Percentiles rank a stretch among this genome's conserved stretches.
phyloP scores from a whole-genome alignment of 1,284 basidiomycete genomes.

The Irpex rosettiformis region DNA sequence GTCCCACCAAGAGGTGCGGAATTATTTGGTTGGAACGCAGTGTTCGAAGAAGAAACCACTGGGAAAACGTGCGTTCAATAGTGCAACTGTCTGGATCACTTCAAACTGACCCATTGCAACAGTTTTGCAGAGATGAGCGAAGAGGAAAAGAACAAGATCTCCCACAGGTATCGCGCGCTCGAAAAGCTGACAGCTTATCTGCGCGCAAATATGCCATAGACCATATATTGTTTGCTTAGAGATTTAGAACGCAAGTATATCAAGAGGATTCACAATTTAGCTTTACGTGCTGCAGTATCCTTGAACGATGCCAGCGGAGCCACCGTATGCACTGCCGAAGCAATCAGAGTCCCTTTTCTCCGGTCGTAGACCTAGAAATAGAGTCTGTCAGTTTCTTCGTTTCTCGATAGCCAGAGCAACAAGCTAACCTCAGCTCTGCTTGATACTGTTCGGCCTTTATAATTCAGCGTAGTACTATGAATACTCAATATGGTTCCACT shows the following conservation, averaged over 20 bases:
- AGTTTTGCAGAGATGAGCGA: slow-evolving; percentile 95
- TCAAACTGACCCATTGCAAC: background rate
- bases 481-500: slow-evolving; percentile 24
- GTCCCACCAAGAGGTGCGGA: slow-evolving; percentile 81
- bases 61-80: slow-evolving; percentile 64
- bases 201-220: slow-evolving; percentile 19
- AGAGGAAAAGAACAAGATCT: slow-evolving; percentile 85
- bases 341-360: slow-evolving; percentile 19
- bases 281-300: background rate
- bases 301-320: slow-evolving; percentile 14
- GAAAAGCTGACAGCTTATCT: slow-evolving; percentile 78
- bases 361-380: slow-evolving; percentile 25
- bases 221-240: background rate
- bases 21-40: slow-evolving; percentile 88
- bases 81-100: background rate
- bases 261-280: background rate
- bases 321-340: slow-evolving; percentile 26
- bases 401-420: background rate
- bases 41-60: slow-evolving; percentile 79
- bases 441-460: slow-evolving; percentile 17
- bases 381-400: background rate
- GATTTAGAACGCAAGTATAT: too few relatives aligned
- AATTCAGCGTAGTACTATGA: slow-evolving; percentile 22
- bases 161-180: slow-evolving; percentile 87
- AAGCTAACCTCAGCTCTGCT: slow-evolving; percentile 24